phyloP scores from a whole-genome alignment of 1,139 yeast genomes.

The Debaryomyces singareniensis region DNA sequence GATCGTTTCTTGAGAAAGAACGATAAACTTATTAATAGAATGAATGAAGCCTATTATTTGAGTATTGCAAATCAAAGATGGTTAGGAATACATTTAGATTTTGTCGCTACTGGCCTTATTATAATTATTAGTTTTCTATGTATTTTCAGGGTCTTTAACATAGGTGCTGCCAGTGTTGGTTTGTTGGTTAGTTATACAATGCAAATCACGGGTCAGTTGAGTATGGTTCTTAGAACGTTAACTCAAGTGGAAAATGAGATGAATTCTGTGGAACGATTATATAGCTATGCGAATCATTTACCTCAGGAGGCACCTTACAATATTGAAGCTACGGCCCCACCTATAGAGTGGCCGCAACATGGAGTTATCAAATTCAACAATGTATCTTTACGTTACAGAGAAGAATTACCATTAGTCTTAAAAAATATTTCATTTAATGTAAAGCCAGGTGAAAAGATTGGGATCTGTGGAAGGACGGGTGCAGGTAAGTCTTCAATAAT shows the following conservation, averaged over 20 bases:
- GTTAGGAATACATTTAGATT: slow-evolving; percentile 61
- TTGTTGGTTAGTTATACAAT: slow-evolving; percentile 57
- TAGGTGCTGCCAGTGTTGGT: slow-evolving; percentile 65
- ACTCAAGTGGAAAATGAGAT: slow-evolving; percentile 76
- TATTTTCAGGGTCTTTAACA: slow-evolving; percentile 55
- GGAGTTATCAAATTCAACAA: slow-evolving; percentile 51
- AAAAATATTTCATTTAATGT: slow-evolving; percentile 44
- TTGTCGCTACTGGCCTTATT: slow-evolving; percentile 41
- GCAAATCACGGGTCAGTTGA: slow-evolving; percentile 42
- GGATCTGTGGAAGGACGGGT: slow-evolving; percentile 77
- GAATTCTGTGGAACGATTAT: slow-evolving; percentile 81
- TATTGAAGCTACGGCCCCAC: slow-evolving; percentile 50
- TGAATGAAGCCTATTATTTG: slow-evolving; percentile 68
- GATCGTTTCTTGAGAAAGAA: slow-evolving; percentile 46
- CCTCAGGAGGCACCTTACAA: slow-evolving; percentile 37
- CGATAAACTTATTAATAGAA: slow-evolving; percentile 45
- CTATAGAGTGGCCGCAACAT: slow-evolving; percentile 36
- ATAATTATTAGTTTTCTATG: slow-evolving; percentile 53
- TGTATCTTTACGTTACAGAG: slow-evolving; percentile 65
- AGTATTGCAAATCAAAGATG: slow-evolving; percentile 72
- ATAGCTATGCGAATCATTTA: slow-evolving; percentile 52
- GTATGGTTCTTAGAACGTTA: slow-evolving; percentile 43
- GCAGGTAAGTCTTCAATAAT: slow-evolving; percentile 73
- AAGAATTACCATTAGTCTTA: slow-evolving; percentile 68
- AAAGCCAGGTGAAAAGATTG: slow-evolving; percentile 54